Evolutionary conservation across 495 filamentous ascomycete genomes (phyloP), one percentile per base, ranked within the genome.

Genomic region (Podospora conica): DNA sequence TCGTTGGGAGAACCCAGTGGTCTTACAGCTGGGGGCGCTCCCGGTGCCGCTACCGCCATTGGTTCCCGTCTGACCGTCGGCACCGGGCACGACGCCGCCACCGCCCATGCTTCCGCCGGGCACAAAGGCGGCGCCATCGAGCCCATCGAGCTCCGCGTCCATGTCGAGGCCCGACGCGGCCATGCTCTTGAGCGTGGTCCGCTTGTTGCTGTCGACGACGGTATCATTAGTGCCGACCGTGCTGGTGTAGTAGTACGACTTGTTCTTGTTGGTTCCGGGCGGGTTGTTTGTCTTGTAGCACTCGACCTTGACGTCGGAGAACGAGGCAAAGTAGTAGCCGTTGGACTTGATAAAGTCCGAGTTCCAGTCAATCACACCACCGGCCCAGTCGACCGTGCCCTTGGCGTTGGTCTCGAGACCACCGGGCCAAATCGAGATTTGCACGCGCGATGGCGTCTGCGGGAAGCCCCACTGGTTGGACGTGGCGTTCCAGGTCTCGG

Each of bases 371-470:
- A 98, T 92, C 64, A 83, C 77, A 66, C 95, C 95, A 70, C 95
- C 95, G 15, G 95, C 89, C 95, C 95, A 98, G 58, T 86, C 84
- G 67, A 97, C 86, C 18, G 95, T 98, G 66, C 96, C 95, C 71
- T 88, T 63, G 27, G 85, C 90, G 74, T 96, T 97, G 76, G 85
- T 83, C 22, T 87, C 76, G 57, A 88, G 83, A 71, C 95, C 95
- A 68, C 91, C 95, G 65, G 95, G 96, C 95, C 95, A 98, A 73
- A 98, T 86, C 12, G 96, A 98, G 67, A 98, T 82, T 80, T 97
- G 90, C 60, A 98, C 85, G 68, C 95, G 91, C n/a, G 96, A 77
- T 3, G 95, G 95, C 3, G 92, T 96, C 79, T 97, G 95, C 20
- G 95, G 95, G 83, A 85, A 98, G 70, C 90, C 81, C 85, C 88